phyloP scores from a whole-genome alignment of 768 basidiomycete species.

The Agaricus blazei region DNA sequence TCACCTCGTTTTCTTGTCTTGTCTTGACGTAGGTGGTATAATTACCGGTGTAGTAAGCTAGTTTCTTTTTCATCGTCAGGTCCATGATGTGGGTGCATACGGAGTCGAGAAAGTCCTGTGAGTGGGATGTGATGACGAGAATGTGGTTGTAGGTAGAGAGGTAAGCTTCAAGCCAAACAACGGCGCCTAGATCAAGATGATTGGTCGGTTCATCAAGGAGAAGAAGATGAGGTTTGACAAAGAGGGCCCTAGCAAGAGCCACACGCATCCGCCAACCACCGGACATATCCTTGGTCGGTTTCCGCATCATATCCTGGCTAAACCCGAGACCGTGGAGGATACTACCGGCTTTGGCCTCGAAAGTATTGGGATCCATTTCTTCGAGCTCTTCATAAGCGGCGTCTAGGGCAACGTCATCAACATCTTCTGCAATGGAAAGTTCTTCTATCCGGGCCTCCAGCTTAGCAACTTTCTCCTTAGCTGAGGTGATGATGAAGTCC shows the following conservation, averaged over 20 bases:
- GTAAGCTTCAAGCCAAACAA: conserved; percentile 99
- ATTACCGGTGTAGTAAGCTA: conserved; percentile 94
- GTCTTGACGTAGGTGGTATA: conserved; percentile 97
- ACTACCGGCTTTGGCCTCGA: conserved; percentile 92
- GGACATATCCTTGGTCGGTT: conserved; percentile 97
- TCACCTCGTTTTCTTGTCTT: conserved; percentile 95
- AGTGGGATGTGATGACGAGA: conserved; percentile 94
- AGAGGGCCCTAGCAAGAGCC: conserved; percentile 90
- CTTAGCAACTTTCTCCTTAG: conserved; percentile 87
- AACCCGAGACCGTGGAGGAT: conserved; percentile 99
- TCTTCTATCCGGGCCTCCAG: conserved; percentile 94
- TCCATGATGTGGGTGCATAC: conserved; percentile 99
- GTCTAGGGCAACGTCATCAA: conserved; percentile 87
- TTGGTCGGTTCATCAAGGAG: conserved; percentile 92
- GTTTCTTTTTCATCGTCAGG: conserved; percentile 85
- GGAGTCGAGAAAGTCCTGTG: conserved; percentile 98
- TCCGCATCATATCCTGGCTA: conserved; percentile 85
- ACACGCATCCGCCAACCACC: conserved; percentile 99
- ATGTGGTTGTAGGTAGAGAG: conserved; percentile 98
- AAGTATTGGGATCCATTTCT: conserved; percentile 92
- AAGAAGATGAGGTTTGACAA: conserved; percentile 93
- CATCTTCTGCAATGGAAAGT: conserved; percentile 80
- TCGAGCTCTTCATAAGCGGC: conserved; percentile 93
- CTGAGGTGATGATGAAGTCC: conserved; percentile 93
- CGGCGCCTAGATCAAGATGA: conserved; percentile 94